Evolutionary conservation across 495 filamentous ascomycete species (phyloP), one percentile per base, ranked within the genome.

Genomic region (Neurospora sp.): DNA sequence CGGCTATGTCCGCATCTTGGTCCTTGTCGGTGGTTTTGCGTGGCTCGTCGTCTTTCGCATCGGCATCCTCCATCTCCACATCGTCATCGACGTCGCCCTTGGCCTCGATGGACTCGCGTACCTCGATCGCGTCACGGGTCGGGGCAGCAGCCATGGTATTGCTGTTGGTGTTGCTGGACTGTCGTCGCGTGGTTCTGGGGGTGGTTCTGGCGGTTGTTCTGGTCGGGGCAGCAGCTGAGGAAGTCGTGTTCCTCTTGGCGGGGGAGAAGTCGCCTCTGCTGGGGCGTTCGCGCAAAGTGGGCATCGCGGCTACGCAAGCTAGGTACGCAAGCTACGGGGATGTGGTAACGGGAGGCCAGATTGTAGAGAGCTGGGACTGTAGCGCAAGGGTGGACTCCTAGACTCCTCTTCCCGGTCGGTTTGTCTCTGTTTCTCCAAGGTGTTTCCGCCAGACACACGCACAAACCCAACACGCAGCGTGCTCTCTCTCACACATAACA

Each of bases 41-140:
- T 70, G 18, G 37, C 12, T 70, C n/a, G 54, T 66, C 35, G 27
- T 54, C 40, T 16, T 69, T 66, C 39, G 66, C 54, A 35, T 76
- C 69, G 72, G 75, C 79, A 39, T 82, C 80, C 16, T 75, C 72
- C 81, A 82, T 82, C 66, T 82, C 81, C 20, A 82, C 75, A 70
- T 82, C 80, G n/a, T 77, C 79, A 41, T 74, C 72, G 44, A 75
- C 76, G 23, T 72, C 73, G 46, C 79, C 76, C 74, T 84, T 86
- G 44, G 84, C 83, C 73, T 85, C 84, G 70, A 84, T 85, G 35
- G 83, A 84, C 72, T 84, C 83, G 80, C 79, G 84, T 73, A 84
- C 83, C 69, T 81, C 81, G 74, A 80, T 78, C 76, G 82, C 78
- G 77, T 78, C 80, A 69, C 73, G 73, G 7, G 27, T 18, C 14